Conservation (phyloP, 2,329 filamentous ascomycete genomes). For the Aspergillus clavatus region DNA sequence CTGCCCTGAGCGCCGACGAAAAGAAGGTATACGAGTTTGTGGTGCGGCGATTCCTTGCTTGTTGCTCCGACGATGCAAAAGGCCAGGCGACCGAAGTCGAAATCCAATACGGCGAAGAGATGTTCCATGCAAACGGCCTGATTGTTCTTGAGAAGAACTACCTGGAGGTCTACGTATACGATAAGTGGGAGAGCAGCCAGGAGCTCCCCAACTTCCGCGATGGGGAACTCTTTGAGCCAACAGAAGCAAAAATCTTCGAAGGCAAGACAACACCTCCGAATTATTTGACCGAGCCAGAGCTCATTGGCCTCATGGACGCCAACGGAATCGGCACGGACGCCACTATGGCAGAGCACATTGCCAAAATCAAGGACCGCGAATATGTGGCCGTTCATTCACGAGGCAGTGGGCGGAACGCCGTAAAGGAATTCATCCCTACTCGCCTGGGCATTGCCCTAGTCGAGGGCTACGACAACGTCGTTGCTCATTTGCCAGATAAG, state of each 20-base stretch:
- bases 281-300: slow-evolving; percentile 89
- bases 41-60: slow-evolving; percentile 84
- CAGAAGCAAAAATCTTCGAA: slow-evolving; percentile 81
- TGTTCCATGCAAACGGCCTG: slow-evolving; percentile 76
- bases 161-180: slow-evolving; percentile 90
- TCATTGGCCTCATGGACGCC: slow-evolving; percentile 95
- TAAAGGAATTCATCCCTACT: slow-evolving; percentile 89
- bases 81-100: slow-evolving; percentile 82
- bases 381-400: slow-evolving; percentile 69
- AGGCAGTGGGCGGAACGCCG: slow-evolving; percentile 43
- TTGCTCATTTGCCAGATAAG: slow-evolving; percentile 64
- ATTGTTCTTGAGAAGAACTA: slow-evolving; percentile 87
- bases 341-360: slow-evolving; percentile 98
- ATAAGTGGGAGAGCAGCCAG: slow-evolving; percentile 88
- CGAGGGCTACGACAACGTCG: slow-evolving; percentile 90
- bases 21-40: slow-evolving; percentile 87
- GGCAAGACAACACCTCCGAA: slow-evolving; percentile 81
- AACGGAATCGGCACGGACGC: slow-evolving; percentile 98
- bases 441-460: slow-evolving; percentile 87
- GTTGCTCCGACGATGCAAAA: slow-evolving; percentile 89
- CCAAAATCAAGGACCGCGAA: slow-evolving; percentile 84
- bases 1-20: slow-evolving; percentile 59
- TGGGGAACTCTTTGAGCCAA: slow-evolving; percentile 80
- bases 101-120: slow-evolving; percentile 76
- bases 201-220: slow-evolving; percentile 73